Conservation (phyloP, 805 yeast genomes). For the Cyberlindnera mississippiensis region DNA sequence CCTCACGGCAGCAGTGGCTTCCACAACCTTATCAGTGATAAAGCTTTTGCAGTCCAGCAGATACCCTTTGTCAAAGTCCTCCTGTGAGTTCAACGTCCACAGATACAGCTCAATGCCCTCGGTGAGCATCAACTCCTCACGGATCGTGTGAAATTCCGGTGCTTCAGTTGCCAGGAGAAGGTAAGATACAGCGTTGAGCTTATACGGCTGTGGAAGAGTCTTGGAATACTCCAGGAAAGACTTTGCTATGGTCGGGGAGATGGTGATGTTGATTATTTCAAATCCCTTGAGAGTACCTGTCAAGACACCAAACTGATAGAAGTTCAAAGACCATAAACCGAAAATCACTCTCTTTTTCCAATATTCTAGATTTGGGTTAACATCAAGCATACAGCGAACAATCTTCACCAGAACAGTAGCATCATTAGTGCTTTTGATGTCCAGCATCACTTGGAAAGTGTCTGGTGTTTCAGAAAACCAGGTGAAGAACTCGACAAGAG, state of each 20-base stretch:
- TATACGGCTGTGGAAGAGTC: conserved; percentile 36
- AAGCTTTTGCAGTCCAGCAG: conserved; percentile 35
- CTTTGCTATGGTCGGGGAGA: conserved; percentile 32
- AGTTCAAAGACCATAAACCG: conserved; percentile 51
- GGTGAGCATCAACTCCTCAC: conserved; percentile 28
- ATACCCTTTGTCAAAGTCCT: conserved; percentile 35
- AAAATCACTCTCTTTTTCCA: conserved; percentile 46
- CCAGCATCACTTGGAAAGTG: conserved; percentile 39
- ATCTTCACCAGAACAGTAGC: conserved; percentile 40
- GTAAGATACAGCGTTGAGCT: conserved; percentile 54
- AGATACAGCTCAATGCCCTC: conserved; percentile 37
- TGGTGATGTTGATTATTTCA: conserved; percentile 33
- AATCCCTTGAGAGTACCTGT: conserved; percentile 35
- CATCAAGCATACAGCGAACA: conserved; percentile 32
- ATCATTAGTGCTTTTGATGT: conserved; percentile 45
- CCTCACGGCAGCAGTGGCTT: conserved; percentile 12
- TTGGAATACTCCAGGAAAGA: conserved; percentile 35
- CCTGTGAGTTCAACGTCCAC: conserved; percentile 49
- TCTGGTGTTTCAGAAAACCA: conserved; percentile 30
- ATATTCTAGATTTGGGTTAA: conserved; percentile 35
- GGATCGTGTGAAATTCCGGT: conserved; percentile 28
- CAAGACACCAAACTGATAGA: conserved; percentile 39
- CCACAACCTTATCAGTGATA: conserved; percentile 38
- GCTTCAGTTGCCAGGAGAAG: conserved; percentile 44
- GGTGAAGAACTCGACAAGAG: conserved; percentile 36